phyloP scores from a whole-genome alignment of 495 filamentous ascomycete species.

The Filosporella fistucella region DNA sequence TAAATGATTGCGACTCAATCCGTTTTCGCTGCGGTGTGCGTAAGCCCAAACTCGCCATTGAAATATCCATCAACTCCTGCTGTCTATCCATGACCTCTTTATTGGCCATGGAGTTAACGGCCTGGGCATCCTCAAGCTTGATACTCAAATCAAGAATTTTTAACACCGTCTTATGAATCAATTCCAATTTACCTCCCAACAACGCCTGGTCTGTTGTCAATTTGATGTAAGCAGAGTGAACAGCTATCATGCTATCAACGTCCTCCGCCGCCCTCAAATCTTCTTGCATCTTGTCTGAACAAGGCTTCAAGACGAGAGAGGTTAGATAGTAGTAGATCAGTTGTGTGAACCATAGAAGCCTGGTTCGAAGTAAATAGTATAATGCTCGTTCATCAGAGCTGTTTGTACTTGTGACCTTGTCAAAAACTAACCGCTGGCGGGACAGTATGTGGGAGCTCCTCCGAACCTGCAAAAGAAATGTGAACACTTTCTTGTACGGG shows the following conservation, averaged over 20 bases:
- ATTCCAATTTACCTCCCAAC: slow-evolving; percentile 55
- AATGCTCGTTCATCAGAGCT: slow-evolving; percentile 32
- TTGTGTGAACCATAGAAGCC: slow-evolving; percentile 76
- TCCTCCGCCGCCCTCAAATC: slow-evolving; percentile 59
- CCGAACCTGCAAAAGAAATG: slow-evolving; percentile 72
- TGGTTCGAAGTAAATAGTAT: slow-evolving; percentile 63
- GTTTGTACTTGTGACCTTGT: slow-evolving; percentile 16
- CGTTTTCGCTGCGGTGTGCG: slow-evolving; percentile 31
- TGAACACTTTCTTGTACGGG: slow-evolving; percentile 66
- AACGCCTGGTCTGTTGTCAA: slow-evolving; percentile 61
- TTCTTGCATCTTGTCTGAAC: slow-evolving; percentile 44
- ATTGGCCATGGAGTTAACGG: slow-evolving; percentile 25
- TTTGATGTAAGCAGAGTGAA: slow-evolving; percentile 60
- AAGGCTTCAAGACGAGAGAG: slow-evolving; percentile 61
- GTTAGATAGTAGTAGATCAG: slow-evolving; percentile 71
- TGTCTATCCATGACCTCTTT: slow-evolving; percentile 29
- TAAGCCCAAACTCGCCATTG: slow-evolving; percentile 21
- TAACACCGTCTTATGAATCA: slow-evolving; percentile 61
- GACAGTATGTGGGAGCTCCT: slow-evolving; percentile 67
- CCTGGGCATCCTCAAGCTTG: slow-evolving; percentile 42
- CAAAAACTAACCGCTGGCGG: slow-evolving; percentile 41
- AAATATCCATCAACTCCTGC: slow-evolving; percentile 25
- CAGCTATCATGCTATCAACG: slow-evolving; percentile 74
- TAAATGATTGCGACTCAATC: slow-evolving; percentile 22
- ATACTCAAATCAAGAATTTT: slow-evolving; percentile 56